Evolutionary conservation across 176 grass and related monocot species (phyloP).

Genomic region (Musa acuminata): DNA sequence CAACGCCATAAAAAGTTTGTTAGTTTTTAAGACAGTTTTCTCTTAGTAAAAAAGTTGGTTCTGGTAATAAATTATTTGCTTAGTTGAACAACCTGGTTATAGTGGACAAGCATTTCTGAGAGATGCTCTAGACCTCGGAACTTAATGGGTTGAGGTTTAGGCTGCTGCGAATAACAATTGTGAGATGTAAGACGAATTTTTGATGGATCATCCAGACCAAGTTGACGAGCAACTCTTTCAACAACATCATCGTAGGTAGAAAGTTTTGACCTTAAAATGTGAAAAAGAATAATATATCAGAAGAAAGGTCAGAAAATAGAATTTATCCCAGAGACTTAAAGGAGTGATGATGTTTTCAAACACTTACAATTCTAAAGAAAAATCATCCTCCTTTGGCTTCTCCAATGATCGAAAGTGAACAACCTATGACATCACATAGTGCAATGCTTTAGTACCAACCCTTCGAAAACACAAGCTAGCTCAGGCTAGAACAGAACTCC

Average conservation of each 20-base stretch:
- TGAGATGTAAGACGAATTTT: conserved; percentile 98
- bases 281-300: conserved; percentile 14
- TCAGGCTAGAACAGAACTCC: background rate
- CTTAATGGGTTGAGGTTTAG: conserved; percentile 98
- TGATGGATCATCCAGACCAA: conserved; percentile 75
- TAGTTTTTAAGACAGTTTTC: background rate
- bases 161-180: conserved; percentile 98
- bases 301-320: conserved; percentile 7
- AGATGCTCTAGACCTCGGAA: conserved; percentile 80
- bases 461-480: background rate
- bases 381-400: conserved; percentile 93
- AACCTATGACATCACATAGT: conserved; percentile 51
- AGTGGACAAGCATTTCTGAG: conserved; percentile 87
- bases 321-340: conserved; percentile 7
- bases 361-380: conserved; percentile 84
- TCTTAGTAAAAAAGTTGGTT: background rate
- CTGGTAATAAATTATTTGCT: background rate
- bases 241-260: conserved; percentile 93
- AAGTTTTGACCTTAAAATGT: conserved; percentile 66
- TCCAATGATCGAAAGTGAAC: conserved; percentile 90
- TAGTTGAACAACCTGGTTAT: conserved; percentile 67
- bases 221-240: conserved; percentile 79
- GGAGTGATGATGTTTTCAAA: conserved; percentile 3
- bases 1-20: conserved; percentile 3
- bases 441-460: conserved; percentile 7